Evolutionary conservation across 192 early-diverging fungal species (phyloP).

Genomic region (Chytriomyces sp.): DNA sequence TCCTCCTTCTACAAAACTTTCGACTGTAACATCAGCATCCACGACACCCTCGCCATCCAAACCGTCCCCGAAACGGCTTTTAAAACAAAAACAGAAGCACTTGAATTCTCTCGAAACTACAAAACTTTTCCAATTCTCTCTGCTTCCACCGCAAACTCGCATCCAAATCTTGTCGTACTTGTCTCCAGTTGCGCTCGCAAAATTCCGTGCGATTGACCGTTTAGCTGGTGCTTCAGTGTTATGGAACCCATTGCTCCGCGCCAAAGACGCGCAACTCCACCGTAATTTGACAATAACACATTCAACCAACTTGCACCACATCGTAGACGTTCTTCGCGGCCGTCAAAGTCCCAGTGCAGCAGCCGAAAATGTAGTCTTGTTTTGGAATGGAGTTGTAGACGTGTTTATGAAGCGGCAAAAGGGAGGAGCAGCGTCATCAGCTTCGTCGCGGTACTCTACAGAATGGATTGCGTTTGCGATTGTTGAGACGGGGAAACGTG

Average conservation of each 20-base stretch:
- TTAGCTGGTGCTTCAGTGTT: conserved; percentile 1
- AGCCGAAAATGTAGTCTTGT: not conserved
- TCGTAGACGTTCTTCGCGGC: conserved; percentile 5
- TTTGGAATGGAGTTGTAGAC: not conserved
- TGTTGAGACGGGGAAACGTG: conserved; percentile 16
- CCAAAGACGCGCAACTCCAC: not conserved
- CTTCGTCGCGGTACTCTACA: not conserved
- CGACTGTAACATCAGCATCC: not conserved
- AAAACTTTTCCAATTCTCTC: not conserved
- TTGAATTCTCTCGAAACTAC: too few species aligned
- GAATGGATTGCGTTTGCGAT: conserved; percentile 21
- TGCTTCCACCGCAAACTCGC: conserved; percentile 8
- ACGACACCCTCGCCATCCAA: not conserved
- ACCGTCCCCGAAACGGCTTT: not conserved
- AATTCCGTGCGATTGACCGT: conserved; percentile 10
- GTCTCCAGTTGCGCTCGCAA: not conserved
- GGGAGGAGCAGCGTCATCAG: not conserved
- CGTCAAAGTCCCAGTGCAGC: not conserved
- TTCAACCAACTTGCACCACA: not conserved
- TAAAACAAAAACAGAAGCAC: too few species aligned
- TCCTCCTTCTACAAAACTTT: not conserved
- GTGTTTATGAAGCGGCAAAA: not conserved
- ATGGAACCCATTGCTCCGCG: conserved; percentile 4
- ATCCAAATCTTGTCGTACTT: conserved; percentile 5
- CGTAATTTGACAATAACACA: not conserved